These are phyloP conservation scores for Periconia sp. DNA, from an alignment of 2,329 filamentous ascomycete genomes.

Conservation along the genomic window DNA sequence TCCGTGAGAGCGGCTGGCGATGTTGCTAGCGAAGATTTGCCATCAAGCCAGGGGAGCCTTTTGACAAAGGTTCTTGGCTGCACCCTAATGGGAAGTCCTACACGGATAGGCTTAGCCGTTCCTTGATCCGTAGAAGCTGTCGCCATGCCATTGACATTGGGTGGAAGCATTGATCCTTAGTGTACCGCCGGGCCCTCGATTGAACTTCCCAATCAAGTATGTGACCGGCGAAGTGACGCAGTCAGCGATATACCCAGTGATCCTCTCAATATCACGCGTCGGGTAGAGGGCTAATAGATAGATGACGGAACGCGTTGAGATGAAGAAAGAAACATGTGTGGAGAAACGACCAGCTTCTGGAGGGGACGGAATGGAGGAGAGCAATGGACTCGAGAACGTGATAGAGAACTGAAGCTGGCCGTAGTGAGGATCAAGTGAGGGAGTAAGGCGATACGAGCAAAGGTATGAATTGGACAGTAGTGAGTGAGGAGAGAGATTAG, in stretches of 20 bases:
- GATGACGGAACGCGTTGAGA: no score
- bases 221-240: background rate
- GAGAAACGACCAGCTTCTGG: slow-evolving; percentile 20
- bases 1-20: slow-evolving; percentile 8
- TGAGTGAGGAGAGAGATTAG: no score
- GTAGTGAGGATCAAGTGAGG: slow-evolving; percentile 8
- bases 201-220: background rate
- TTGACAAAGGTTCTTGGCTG: slow-evolving; percentile 18
- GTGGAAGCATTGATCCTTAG: background rate
- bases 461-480: slow-evolving; percentile 15
- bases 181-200: background rate
- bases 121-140: slow-evolving; percentile 1
- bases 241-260: no score
- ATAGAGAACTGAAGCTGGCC: slow-evolving; percentile 17
- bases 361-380: background rate
- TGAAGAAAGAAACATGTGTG: background rate
- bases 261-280: no score
- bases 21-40: slow-evolving; percentile 17
- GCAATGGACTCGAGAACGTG: background rate
- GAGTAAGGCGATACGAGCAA: slow-evolving; percentile 13
- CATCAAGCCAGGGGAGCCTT: slow-evolving; percentile 40
- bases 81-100: slow-evolving; percentile 12
- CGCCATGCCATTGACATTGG: slow-evolving; percentile 4
- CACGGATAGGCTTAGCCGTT: background rate
- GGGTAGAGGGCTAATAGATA: no score